Conservation (phyloP, 2,329 filamentous ascomycete genomes). For the Ascosphaera acerosa region DNA sequence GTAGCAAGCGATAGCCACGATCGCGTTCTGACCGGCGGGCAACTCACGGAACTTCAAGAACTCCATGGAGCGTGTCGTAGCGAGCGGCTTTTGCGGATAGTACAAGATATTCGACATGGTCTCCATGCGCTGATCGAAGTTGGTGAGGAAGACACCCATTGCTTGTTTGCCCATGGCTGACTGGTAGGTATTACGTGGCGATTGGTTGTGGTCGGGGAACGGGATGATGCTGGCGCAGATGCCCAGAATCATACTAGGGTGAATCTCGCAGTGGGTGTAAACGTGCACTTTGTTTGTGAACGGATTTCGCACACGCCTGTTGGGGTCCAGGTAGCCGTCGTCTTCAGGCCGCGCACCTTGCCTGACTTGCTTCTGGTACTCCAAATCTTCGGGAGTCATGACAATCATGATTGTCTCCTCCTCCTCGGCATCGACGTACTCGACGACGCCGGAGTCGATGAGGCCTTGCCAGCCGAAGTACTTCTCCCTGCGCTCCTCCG, state of each 20-base stretch:
- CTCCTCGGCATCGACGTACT: slow-evolving; percentile 94
- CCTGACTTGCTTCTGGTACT: slow-evolving; percentile 46
- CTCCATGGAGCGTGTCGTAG: slow-evolving; percentile 93
- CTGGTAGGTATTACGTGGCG: slow-evolving; percentile 95
- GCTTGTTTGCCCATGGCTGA: slow-evolving; percentile 99
- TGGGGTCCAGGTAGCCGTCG: slow-evolving; percentile 27
- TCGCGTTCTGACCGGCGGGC: slow-evolving; percentile 90
- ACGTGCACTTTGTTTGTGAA: slow-evolving; percentile 70
- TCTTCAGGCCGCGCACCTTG: slow-evolving; percentile 35
- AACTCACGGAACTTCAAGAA: slow-evolving; percentile 95
- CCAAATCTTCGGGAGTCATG: slow-evolving; percentile 91
- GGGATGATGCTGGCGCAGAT: slow-evolving; percentile 99
- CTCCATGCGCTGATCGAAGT: slow-evolving; percentile 92
- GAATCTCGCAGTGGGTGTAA: slow-evolving; percentile 97
- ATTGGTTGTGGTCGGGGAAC: slow-evolving; percentile 96
- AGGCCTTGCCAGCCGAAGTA: slow-evolving; percentile 78
- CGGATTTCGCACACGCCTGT: slow-evolving; percentile 67
- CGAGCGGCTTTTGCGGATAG: slow-evolving; percentile 92
- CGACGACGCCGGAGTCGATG: slow-evolving; percentile 61
- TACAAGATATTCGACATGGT: slow-evolving; percentile 99
- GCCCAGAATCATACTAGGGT: slow-evolving; percentile 95
- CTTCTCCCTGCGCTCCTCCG: slow-evolving; percentile 29
- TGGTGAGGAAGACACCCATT: slow-evolving; percentile 97
- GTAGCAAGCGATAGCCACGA: slow-evolving; percentile 92
- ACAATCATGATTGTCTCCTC: slow-evolving; percentile 98